Evolutionary conservation across 352 stramenopile species (phyloP).

Genomic region (Globisporangium irregulare): DNA sequence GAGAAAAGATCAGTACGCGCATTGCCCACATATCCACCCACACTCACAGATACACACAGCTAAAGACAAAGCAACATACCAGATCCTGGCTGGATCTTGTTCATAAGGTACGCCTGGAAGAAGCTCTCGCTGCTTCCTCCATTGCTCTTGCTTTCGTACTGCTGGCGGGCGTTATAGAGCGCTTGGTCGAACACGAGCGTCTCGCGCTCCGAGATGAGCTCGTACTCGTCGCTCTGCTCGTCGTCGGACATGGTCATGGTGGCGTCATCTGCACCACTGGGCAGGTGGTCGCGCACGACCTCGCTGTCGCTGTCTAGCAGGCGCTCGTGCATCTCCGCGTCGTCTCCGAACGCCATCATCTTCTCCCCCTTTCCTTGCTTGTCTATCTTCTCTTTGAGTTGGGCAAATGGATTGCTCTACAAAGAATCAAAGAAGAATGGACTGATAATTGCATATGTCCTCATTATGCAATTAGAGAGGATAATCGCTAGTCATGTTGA

Average conservation of each 20-base stretch:
- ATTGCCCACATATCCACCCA: neutral
- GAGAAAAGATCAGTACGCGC: neutral
- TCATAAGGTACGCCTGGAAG: constrained; percentile 70
- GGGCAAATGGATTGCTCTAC: neutral
- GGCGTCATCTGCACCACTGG: neutral
- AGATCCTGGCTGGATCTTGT: constrained; percentile 83
- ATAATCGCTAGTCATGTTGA: neutral
- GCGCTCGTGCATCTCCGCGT: constrained; percentile 23
- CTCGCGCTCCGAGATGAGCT: constrained; percentile 70
- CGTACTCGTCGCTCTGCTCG: constrained; percentile 49
- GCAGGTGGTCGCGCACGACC: constrained; percentile 6
- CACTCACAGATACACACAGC: neutral
- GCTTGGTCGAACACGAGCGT: constrained; percentile 79
- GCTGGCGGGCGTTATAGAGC: constrained; percentile 35
- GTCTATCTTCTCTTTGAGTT: constrained; percentile 1
- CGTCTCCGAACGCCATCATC: constrained; percentile 33
- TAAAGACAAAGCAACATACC: constrained; percentile 25
- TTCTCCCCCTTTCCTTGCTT: neutral
- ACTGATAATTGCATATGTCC: neutral
- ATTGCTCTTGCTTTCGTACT: constrained; percentile 10
- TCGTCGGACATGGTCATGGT: constrained; percentile 19
- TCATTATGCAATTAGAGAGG: neutral
- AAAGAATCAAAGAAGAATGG: neutral
- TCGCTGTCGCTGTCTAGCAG: constrained; percentile 20
- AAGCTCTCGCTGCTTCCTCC: constrained; percentile 31